phyloP scores from a whole-genome alignment of 2,329 filamentous ascomycete species.

The Fusarium sp. region DNA sequence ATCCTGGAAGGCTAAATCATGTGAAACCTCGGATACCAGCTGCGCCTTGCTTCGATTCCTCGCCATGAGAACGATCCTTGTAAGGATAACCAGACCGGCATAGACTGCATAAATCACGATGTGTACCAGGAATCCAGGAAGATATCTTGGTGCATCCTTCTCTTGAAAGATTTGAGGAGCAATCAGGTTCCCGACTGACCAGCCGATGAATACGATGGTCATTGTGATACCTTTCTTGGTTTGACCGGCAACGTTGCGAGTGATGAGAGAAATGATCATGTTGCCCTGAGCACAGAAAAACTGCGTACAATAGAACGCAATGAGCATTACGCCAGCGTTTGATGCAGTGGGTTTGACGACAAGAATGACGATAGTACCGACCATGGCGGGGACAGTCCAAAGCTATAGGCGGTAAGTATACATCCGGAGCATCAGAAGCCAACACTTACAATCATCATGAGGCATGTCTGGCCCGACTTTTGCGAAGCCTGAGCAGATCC shows the following conservation, averaged over 20 bases:
- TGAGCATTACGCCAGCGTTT: constrained; percentile 56
- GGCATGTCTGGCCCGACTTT: constrained; percentile 35
- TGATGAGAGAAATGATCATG: not conserved
- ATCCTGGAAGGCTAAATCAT: too few species aligned
- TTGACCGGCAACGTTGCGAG: constrained; percentile 56
- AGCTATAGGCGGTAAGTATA: not conserved
- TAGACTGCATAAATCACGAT: too few species aligned
- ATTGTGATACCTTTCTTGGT: constrained; percentile 62
- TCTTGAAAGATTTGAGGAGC: constrained; percentile 56
- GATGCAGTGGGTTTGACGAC: constrained; percentile 48
- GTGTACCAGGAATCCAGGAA: not conserved
- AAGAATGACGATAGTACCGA: constrained; percentile 60
- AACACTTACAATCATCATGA: not conserved
- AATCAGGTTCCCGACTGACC: constrained; percentile 60
- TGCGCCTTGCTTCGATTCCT: too few species aligned
- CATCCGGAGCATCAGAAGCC: rapidly evolving
- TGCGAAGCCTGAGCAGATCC: constrained; percentile 18
- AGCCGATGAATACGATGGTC: constrained; percentile 58
- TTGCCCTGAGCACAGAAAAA: not conserved
- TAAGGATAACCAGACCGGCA: too few species aligned
- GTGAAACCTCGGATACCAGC: too few species aligned
- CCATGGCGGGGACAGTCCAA: constrained; percentile 47
- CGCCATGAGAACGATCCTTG: too few species aligned
- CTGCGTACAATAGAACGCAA: constrained; percentile 61
- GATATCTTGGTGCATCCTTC: not conserved